phyloP scores from a whole-genome alignment of 768 basidiomycete genomes.

The Calocybe indica region DNA sequence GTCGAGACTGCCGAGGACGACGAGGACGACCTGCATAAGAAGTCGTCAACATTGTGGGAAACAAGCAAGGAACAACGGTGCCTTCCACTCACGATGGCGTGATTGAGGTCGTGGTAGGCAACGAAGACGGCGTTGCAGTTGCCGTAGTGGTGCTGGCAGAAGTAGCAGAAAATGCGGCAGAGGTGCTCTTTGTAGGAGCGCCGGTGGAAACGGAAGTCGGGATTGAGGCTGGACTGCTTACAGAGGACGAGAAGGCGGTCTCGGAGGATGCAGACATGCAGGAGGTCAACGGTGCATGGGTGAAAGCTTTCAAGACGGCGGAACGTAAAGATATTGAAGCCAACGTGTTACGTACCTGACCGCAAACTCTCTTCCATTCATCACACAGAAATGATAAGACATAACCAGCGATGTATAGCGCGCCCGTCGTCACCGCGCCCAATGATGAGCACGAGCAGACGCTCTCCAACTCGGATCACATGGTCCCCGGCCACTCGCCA shows the following conservation, averaged over 20 bases:
- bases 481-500: no score
- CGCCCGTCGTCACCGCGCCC: no score
- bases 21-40: conserved; percentile 8
- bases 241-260: background rate
- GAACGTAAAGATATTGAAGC: no score
- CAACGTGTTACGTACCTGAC: no score
- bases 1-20: conserved; percentile 4
- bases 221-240: background rate
- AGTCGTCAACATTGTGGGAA: background rate
- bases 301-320: no score
- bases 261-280: background rate
- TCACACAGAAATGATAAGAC: no score
- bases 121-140: conserved; percentile 10
- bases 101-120: conserved; percentile 14
- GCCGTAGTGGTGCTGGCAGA: conserved; percentile 12
- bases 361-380: no score
- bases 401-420: no score
- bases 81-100: conserved; percentile 1
- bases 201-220: conserved; percentile 1
- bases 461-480: no score
- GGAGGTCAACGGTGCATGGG: background rate
- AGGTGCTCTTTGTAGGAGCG: background rate
- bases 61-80: no score
- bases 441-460: no score
- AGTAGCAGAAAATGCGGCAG: conserved; percentile 6